Conservation (phyloP, 768 basidiomycete species). For the Suillus hirtellus region DNA sequence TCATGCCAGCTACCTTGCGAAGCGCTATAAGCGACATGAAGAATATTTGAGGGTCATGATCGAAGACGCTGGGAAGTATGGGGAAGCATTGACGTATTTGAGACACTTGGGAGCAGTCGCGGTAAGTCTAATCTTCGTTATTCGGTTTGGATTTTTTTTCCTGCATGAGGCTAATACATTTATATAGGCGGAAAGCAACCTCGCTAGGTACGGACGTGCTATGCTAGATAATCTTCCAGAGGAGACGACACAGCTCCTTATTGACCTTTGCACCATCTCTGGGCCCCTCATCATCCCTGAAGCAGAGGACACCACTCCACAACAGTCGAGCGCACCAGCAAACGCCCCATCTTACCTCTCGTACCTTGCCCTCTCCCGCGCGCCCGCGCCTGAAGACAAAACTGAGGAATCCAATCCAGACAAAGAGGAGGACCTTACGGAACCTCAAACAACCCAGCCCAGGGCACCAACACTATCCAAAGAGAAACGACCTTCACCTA, state of each 20-base stretch:
- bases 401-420: slow-evolving; percentile 16
- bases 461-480: slow-evolving; percentile 18
- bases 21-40: too few species aligned
- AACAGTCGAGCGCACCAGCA: slow-evolving; percentile 24
- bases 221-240: slow-evolving; percentile 81
- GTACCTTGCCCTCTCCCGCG: slow-evolving; percentile 73
- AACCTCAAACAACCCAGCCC: slow-evolving; percentile 26
- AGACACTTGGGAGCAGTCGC: too few species aligned
- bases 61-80: too few species aligned
- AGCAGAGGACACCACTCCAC: slow-evolving; percentile 38
- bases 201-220: slow-evolving; percentile 85
- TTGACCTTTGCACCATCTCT: slow-evolving; percentile 83
- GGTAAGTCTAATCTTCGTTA: too few species aligned
- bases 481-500: slow-evolving; percentile 68
- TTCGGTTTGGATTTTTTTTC: too few species aligned
- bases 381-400: slow-evolving; percentile 32
- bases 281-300: slow-evolving; percentile 47
- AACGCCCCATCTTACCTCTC: slow-evolving; percentile 69
- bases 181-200: slow-evolving; percentile 75
- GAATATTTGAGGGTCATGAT: too few species aligned
- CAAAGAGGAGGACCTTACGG: slow-evolving; percentile 21
- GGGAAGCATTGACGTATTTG: too few species aligned
- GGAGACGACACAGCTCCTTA: slow-evolving; percentile 87
- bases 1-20: too few species aligned
- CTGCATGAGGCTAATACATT: not conserved